Evolutionary conservation across 2,329 filamentous ascomycete genomes (phyloP).

Genomic region (Zymoseptoria crescenta): DNA sequence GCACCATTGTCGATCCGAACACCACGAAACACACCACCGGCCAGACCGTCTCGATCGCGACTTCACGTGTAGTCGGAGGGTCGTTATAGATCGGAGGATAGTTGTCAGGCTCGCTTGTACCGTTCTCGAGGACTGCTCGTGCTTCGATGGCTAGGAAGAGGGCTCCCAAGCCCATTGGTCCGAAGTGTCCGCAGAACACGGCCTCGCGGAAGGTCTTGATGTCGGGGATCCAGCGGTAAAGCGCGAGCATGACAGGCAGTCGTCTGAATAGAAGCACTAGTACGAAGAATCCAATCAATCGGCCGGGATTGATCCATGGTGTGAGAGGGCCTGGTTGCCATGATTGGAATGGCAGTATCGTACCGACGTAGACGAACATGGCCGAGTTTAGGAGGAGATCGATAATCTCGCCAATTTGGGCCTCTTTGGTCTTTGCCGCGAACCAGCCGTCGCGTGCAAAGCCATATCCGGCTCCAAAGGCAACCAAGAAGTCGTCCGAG

Average conservation of each 20-base stretch:
- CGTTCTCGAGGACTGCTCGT: conserved; percentile 45
- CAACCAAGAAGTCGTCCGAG: conserved; percentile 49
- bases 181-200: conserved; percentile 50
- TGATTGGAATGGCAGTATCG: conserved; percentile 45
- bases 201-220: conserved; percentile 46
- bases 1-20: conserved; percentile 46
- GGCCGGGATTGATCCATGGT: conserved; percentile 32
- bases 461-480: conserved; percentile 48
- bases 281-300: conserved; percentile 39
- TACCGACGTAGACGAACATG: conserved; percentile 51
- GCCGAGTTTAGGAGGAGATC: conserved; percentile 49
- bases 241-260: conserved; percentile 43
- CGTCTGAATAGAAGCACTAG: conserved; percentile 47
- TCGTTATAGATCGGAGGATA: conserved; percentile 35
- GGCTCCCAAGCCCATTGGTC: conserved; percentile 50
- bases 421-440: conserved; percentile 38
- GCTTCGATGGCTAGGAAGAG: conserved; percentile 51
- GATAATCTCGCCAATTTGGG: conserved; percentile 43
- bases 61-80: conserved; percentile 27
- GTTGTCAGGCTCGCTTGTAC: conserved; percentile 37
- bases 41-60: conserved; percentile 43
- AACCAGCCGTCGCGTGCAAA: conserved; percentile 50
- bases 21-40: conserved; percentile 50
- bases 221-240: conserved; percentile 43
- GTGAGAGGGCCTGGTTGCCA: conserved; percentile 37